Percentiles rank a stretch among this genome's conserved stretches.
These are phyloP conservation scores for Staphylotrichum longicolle DNA, from an alignment of 495 filamentous ascomycete species.

Conservation along the genomic window DNA sequence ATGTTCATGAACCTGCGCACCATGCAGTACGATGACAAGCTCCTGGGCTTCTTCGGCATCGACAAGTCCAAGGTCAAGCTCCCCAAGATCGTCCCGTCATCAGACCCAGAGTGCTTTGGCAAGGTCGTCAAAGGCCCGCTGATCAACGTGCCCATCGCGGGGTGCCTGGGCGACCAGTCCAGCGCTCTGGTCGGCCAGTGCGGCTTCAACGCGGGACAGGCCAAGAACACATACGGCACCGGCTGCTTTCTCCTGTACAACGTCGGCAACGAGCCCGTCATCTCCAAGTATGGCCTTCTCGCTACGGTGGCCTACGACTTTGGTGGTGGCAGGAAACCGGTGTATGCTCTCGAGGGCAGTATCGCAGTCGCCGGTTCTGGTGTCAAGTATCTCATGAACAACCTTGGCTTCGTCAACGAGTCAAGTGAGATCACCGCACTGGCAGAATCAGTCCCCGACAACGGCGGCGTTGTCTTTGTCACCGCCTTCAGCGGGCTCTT, in stretches of 20 bases:
- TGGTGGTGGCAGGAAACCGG: conserved; percentile 65
- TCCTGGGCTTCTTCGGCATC: conserved; percentile 80
- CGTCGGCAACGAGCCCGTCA: conserved; percentile 84
- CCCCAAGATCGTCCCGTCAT: conserved; percentile 84
- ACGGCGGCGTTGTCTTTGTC: conserved; percentile 89
- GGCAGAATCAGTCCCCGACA: conserved; percentile 80
- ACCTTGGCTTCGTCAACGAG: conserved; percentile 76
- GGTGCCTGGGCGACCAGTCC: conserved; percentile 90
- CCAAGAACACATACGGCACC: conserved; percentile 97
- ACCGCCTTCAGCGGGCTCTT: conserved; percentile 95
- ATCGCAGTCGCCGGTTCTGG: conserved; percentile 89
- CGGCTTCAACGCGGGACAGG: conserved; percentile 79
- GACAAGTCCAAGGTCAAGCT: conserved; percentile 72
- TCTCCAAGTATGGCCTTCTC: conserved; percentile 84
- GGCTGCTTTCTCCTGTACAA: conserved; percentile 96
- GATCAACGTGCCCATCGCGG: conserved; percentile 74
- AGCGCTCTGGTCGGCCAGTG: conserved; percentile 90
- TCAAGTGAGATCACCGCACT: conserved; percentile 80
- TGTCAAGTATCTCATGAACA: conserved; percentile 88
- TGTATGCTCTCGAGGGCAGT: conserved; percentile 90
- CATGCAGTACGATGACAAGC: conserved; percentile 76
- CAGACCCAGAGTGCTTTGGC: conserved; percentile 74
- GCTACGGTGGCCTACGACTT: conserved; percentile 88
- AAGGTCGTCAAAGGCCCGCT: conserved; percentile 62
- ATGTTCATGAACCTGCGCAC: conserved; percentile 96